Base-by-base conservation (phyloP, 2,329 filamentous ascomycete species). In the Neofusicoccum umdonicola region DNA sequence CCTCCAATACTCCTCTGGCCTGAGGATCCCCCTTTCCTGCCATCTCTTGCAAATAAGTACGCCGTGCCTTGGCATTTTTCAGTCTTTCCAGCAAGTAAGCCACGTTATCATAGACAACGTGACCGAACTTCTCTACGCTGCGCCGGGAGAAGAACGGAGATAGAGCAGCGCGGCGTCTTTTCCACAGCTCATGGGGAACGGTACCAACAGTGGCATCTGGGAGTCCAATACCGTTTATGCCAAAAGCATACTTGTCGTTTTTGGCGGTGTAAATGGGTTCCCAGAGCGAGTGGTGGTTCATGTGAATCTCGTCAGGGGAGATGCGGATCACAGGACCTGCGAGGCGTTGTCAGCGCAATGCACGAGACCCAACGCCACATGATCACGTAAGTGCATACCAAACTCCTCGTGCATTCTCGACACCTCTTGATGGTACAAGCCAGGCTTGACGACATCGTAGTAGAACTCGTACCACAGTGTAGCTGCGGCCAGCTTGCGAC, bases 121-220 rank as follows among this genome's bases (percentile, higher is more conserved):
- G 63, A 3, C 52, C 63, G 15, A 61, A 61, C 27, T 51, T 39
- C 15, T 60, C 62, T 31, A 74, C 67, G 9, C 66, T 58, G 3
- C 65, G 45, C 62, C 71, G 71, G 2, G 75, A 77, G 65, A 79
- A 78, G 69, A 76, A 78, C 13, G 71, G 73, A 65, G 70, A 72
- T 12, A 78, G 63, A 3, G 76, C 71, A 6, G 67, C 69, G 47
- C 72, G 71, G 17, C 75, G 70, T 11, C 66, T 61, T 12, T 71
- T 72, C 66, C 78, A 76, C 15, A 75, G 63, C 3, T 74, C 71
- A 67, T 77, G 72, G 17, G 60, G 50, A 2, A 65, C 65, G 1
- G 73, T 72, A 5, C 67, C 68, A 0, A 73, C 68, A n/a, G 67
- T 64, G 9, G 70, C 63, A 1, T 67, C 41, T 3, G 69, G 69